These are phyloP conservation scores for Russula virescens DNA, from an alignment of 768 basidiomycete species.

Conservation along the genomic window DNA sequence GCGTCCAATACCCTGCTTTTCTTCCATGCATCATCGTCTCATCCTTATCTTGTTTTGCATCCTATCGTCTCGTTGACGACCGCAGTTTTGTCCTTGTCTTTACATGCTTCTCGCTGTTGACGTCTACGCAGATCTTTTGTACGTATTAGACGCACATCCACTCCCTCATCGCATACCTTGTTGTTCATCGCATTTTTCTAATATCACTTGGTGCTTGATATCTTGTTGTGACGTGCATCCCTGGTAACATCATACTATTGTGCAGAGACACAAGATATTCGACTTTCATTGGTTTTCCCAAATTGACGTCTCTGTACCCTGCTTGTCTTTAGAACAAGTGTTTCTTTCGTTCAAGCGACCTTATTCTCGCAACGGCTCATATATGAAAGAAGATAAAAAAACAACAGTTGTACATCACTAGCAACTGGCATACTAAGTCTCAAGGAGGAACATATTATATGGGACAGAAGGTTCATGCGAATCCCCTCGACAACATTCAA, in stretches of 20 bases:
- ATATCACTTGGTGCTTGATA: constrained; percentile 25
- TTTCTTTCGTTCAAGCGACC: neutral
- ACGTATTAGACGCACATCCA: constrained; percentile 67
- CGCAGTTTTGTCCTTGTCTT: constrained; percentile 27
- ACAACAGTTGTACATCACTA: neutral
- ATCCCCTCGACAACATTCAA: neutral
- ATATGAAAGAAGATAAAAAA: neutral
- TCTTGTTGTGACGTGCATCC: constrained; percentile 14
- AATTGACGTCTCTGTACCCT: constrained; percentile 2
- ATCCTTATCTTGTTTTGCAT: constrained; percentile 7
- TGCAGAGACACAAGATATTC: constrained; percentile 1
- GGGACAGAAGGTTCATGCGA: neutral
- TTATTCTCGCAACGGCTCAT: neutral
- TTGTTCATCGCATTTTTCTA: constrained; percentile 32
- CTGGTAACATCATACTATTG: constrained; percentile 7
- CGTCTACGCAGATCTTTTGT: constrained; percentile 38
- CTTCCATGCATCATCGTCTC: constrained; percentile 18
- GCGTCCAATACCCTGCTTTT: constrained; percentile 15
- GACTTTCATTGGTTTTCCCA: neutral
- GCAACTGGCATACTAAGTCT: neutral
- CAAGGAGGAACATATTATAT: neutral
- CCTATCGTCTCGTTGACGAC: constrained; percentile 17
- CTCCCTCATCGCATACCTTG: constrained; percentile 30
- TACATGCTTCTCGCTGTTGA: constrained; percentile 22
- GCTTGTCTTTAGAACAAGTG: neutral